Base-by-base conservation (phyloP, 176 grass and related monocot genomes). In the Oryza longistaminata region DNA sequence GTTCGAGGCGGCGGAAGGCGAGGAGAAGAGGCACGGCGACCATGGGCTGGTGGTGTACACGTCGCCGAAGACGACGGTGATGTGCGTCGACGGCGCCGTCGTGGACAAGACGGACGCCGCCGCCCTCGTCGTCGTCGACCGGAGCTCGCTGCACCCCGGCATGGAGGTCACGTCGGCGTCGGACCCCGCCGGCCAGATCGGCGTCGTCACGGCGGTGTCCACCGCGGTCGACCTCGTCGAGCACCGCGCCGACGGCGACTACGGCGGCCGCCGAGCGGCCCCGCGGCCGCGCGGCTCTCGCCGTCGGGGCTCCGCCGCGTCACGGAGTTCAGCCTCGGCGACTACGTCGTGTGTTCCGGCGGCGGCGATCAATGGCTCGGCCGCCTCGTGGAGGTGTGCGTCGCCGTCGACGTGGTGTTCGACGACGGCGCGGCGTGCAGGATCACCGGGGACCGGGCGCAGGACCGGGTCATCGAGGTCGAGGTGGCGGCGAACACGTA, bases 381-480 rank as follows among this genome's bases (percentile, higher is more conserved):
- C 21, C 73, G 64, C 15, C 73, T 70, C 45, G 46, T 77, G 6
- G 73, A 77, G 33, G 44, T 85, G 5, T 27, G 31, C 9, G 1
- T 58, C 3, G 46, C 68, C 9, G 64, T 43, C n/a, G 46, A 85
- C 62, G 46, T 85, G 44, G 2, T 11, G 43, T 85, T 85, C 73
- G 73, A 77, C 73, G 46, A 85, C 31, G 73, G 82, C 22, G 74
- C 83, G 7, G 22, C 49, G 21, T 83, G 55, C 27, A 14, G 40
- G 55, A 2, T 83, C 70, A 7, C 25, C 1, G 27, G 7, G 1
- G 45, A 12, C 13, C 3, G 3, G 11, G 2, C 48, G 0, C 48
- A 14, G 3, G 0, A 11, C 3, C 3, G 12, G 3, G 12, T 50
- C 11, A 2, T 50, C 17, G 8, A 33, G 6, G 43, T 77, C 75